phyloP scores from a whole-genome alignment of 1,284 basidiomycete genomes.

The Malassezia nana region DNA sequence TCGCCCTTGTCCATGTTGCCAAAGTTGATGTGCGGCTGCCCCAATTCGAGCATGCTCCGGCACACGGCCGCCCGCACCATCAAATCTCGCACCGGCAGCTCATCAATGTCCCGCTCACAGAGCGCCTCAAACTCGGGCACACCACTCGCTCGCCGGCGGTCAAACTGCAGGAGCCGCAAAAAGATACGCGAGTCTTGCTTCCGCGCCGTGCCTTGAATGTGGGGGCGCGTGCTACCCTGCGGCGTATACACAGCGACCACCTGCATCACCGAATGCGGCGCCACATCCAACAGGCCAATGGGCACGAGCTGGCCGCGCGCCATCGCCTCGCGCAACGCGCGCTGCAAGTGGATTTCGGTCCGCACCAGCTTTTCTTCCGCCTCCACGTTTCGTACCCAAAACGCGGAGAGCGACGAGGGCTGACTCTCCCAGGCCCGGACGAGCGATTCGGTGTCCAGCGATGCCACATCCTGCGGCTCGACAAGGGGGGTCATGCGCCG shows the following conservation, averaged over 20 bases:
- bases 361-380: conserved; percentile 53
- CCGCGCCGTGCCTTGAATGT: conserved; percentile 50
- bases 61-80: conserved; percentile 51
- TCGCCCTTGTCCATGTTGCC: conserved; percentile 53
- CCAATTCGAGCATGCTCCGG: conserved; percentile 51
- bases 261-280: conserved; percentile 46
- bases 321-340: conserved; percentile 50
- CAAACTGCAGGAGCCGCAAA: conserved; percentile 51
- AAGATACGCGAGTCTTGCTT: conserved; percentile 53
- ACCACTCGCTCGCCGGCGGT: conserved; percentile 25
- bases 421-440: conserved; percentile 51
- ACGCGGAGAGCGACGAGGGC: conserved; percentile 45
- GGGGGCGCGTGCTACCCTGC: conserved; percentile 51
- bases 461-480: conserved; percentile 46
- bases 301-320: conserved; percentile 48
- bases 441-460: conserved; percentile 51
- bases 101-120: conserved; percentile 40
- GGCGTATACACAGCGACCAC: conserved; percentile 52
- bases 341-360: conserved; percentile 49
- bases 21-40: conserved; percentile 54
- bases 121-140: conserved; percentile 38
- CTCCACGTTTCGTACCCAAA: conserved; percentile 49
- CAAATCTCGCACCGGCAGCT: conserved; percentile 53
- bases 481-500: conserved; percentile 32
- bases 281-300: conserved; percentile 47